Evolutionary conservation across 805 yeast species (phyloP).

Genomic region (Torulaspora indica): DNA sequence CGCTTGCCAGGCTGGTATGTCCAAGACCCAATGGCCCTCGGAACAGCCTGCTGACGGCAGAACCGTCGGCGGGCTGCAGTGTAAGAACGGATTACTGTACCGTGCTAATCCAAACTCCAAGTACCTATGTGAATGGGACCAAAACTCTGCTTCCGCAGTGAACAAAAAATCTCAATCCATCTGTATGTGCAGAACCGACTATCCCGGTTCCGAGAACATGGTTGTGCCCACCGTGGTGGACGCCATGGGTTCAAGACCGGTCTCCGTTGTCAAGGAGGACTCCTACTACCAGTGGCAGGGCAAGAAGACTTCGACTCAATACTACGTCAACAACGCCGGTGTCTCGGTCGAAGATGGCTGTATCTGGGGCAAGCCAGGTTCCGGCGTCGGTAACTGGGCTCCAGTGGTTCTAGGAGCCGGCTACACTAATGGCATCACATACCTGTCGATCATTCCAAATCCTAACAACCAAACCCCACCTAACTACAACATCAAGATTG

Average conservation of each 20-base stretch:
- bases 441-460: slow-evolving; percentile 71
- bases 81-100: slow-evolving; percentile 61
- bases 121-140: slow-evolving; percentile 64
- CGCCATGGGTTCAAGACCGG: slow-evolving; percentile 43
- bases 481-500: slow-evolving; percentile 72
- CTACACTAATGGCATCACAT: slow-evolving; percentile 52
- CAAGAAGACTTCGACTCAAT: slow-evolving; percentile 62
- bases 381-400: slow-evolving; percentile 74
- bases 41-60: slow-evolving; percentile 63
- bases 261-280: slow-evolving; percentile 57
- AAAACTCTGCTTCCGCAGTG: slow-evolving; percentile 48
- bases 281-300: slow-evolving; percentile 61
- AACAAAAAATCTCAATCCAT: slow-evolving; percentile 49
- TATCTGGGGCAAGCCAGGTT: slow-evolving; percentile 59
- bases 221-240: slow-evolving; percentile 62
- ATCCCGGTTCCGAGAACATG: slow-evolving; percentile 82
- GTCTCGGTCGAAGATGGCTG: slow-evolving; percentile 64
- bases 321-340: slow-evolving; percentile 74
- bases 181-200: slow-evolving; percentile 72
- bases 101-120: slow-evolving; percentile 48
- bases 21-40: slow-evolving; percentile 76
- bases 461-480: slow-evolving; percentile 56
- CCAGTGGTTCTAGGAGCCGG: slow-evolving; percentile 79
- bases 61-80: slow-evolving; percentile 66
- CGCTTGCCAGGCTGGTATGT: slow-evolving; percentile 76